Percentiles rank a stretch among this genome's conserved stretches.
Conservation (phyloP, 2,329 filamentous ascomycete genomes). For the Paraphaeosphaeria sporulosa region DNA sequence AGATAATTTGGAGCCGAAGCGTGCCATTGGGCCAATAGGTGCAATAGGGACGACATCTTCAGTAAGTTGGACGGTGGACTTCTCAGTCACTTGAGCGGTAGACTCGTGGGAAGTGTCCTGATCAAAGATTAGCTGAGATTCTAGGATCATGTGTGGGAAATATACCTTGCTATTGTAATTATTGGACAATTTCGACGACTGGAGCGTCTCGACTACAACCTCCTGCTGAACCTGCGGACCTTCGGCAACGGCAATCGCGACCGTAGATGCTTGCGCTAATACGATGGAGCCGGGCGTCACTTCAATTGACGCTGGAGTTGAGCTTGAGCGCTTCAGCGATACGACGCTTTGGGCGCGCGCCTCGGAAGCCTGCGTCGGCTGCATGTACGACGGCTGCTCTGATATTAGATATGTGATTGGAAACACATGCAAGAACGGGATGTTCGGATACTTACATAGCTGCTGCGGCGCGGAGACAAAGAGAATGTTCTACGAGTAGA, state of each 20-base stretch:
- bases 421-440: not conserved
- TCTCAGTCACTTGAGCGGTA: too few relatives aligned
- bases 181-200: too few relatives aligned
- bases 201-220: too few relatives aligned
- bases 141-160: too few relatives aligned
- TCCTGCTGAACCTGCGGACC: not conserved
- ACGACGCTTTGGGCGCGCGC: not conserved
- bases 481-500: not conserved
- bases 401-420: not conserved
- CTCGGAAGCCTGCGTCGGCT: not conserved
- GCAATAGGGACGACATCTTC: too few relatives aligned
- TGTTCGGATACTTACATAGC: not conserved
- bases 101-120: too few relatives aligned
- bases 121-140: too few relatives aligned
- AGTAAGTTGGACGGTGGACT: too few relatives aligned
- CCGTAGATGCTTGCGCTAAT: not conserved
- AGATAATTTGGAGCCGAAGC: too few relatives aligned
- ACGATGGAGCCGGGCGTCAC: not conserved
- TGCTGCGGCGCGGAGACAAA: not conserved
- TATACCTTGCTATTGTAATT: too few relatives aligned
- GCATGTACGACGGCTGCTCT: not conserved
- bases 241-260: not conserved
- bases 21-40: too few relatives aligned
- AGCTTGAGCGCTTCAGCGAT: not conserved
- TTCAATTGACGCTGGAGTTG: not conserved